Percentiles rank a stretch among this genome's conserved stretches.
Conservation (phyloP, 192 early-diverging fungal genomes). For the Coemansia furcata region DNA sequence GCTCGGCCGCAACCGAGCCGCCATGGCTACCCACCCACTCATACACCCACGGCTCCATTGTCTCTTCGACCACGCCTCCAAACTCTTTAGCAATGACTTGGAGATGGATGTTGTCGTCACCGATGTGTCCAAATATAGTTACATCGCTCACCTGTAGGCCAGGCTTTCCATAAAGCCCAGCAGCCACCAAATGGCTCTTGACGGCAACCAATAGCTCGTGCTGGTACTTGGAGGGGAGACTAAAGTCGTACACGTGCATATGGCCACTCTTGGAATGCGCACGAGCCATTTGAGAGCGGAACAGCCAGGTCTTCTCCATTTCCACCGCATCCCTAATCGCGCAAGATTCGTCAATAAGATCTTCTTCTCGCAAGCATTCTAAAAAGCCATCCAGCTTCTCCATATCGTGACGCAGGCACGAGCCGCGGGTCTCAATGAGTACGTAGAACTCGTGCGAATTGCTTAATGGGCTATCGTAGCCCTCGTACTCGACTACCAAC, state of each 20-base stretch:
- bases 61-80: slow-evolving; percentile 58
- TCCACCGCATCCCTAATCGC: slow-evolving; percentile 21
- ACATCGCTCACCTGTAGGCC: slow-evolving; percentile 62
- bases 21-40: slow-evolving; percentile 69
- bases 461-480: slow-evolving; percentile 19
- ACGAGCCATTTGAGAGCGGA: slow-evolving; percentile 49
- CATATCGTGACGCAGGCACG: slow-evolving; percentile 85
- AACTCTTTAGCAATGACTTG: slow-evolving; percentile 74
- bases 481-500: slow-evolving; percentile 56
- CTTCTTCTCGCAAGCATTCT: slow-evolving; percentile 12
- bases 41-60: slow-evolving; percentile 88
- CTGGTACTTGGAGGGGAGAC: slow-evolving; percentile 42
- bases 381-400: slow-evolving; percentile 60
- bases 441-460: slow-evolving; percentile 53
- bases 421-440: slow-evolving; percentile 90
- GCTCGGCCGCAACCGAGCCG: slow-evolving; percentile 82
- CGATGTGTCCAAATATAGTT: slow-evolving; percentile 94
- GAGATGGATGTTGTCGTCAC: slow-evolving; percentile 95
- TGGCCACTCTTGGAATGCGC: slow-evolving; percentile 48
- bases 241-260: slow-evolving; percentile 53
- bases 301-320: slow-evolving; percentile 40
- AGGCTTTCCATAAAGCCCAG: slow-evolving; percentile 37
- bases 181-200: slow-evolving; percentile 19
- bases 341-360: slow-evolving; percentile 13
- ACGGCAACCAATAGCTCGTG: slow-evolving; percentile 31